Percentiles rank a stretch among this genome's conserved stretches.
phyloP scores from a whole-genome alignment of 1,284 basidiomycete genomes.

The Heterobasidion parviporum region DNA sequence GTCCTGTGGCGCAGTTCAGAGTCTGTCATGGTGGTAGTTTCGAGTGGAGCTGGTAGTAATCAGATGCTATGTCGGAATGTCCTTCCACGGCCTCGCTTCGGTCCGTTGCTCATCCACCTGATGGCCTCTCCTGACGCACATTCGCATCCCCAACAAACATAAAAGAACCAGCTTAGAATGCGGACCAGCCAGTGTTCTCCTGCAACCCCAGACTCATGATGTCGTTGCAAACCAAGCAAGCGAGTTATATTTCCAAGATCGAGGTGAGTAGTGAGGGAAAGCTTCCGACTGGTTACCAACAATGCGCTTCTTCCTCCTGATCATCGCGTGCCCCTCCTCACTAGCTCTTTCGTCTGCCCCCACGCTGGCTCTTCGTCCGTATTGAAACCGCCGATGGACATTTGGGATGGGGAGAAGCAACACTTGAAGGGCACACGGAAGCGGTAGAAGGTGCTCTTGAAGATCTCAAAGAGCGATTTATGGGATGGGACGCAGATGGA shows the following conservation, averaged over 20 bases:
- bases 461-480: constrained; percentile 55
- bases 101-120: too few relatives aligned
- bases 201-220: background rate
- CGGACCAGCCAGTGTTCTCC: background rate
- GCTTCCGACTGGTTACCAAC: background rate
- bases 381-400: constrained; percentile 61
- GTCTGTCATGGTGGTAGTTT: background rate
- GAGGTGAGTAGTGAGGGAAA: background rate
- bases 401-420: constrained; percentile 66
- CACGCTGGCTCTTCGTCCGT: constrained; percentile 72
- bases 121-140: too few relatives aligned
- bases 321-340: background rate
- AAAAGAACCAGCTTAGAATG: too few relatives aligned
- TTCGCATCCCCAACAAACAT: too few relatives aligned
- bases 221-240: background rate
- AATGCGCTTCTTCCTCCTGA: background rate
- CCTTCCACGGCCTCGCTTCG: too few relatives aligned
- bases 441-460: constrained; percentile 65
- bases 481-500: constrained; percentile 61
- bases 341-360: constrained; percentile 61
- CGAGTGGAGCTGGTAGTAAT: background rate
- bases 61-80: background rate
- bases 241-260: background rate
- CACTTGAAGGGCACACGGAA: constrained; percentile 67
- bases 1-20: background rate